A percentile compares a stretch with the other conserved stretches of the same genome.
Conservation (phyloP, 192 early-diverging fungal genomes). For the Backusella circina region DNA sequence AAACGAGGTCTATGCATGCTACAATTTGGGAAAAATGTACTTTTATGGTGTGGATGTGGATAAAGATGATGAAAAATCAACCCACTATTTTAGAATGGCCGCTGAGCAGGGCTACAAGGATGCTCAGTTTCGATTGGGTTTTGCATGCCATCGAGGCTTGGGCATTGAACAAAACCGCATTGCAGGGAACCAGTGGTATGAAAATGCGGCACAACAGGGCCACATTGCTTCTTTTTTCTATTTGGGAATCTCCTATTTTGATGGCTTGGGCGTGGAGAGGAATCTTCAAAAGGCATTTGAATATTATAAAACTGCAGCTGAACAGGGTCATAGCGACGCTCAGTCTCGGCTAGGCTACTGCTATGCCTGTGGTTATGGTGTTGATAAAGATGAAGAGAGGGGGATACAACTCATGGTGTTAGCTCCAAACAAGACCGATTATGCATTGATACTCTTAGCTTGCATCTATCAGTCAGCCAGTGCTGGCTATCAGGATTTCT, state of each 20-base stretch:
- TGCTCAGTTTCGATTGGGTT: background rate
- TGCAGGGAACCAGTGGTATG: background rate
- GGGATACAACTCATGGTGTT: background rate
- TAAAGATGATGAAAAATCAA: background rate
- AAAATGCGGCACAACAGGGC: background rate
- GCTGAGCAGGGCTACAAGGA: background rate
- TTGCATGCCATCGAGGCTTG: background rate
- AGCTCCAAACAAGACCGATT: background rate
- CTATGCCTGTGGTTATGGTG: background rate
- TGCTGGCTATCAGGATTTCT: background rate
- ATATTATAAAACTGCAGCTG: background rate
- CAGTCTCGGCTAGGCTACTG: background rate
- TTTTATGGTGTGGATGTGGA: background rate
- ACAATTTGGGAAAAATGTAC: background rate
- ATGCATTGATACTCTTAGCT: background rate
- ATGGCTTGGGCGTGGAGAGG: background rate
- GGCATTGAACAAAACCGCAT: background rate
- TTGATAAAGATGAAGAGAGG: background rate
- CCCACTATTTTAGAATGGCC: background rate
- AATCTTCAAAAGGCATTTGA: background rate
- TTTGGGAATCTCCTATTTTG: background rate
- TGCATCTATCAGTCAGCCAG: background rate
- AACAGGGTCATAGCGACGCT: background rate
- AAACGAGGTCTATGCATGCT: background rate
- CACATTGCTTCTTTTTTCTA: background rate